These are phyloP conservation scores for Perkinsus marinus DNA, from an alignment of 169 alveolate species.

Conservation along the genomic window DNA sequence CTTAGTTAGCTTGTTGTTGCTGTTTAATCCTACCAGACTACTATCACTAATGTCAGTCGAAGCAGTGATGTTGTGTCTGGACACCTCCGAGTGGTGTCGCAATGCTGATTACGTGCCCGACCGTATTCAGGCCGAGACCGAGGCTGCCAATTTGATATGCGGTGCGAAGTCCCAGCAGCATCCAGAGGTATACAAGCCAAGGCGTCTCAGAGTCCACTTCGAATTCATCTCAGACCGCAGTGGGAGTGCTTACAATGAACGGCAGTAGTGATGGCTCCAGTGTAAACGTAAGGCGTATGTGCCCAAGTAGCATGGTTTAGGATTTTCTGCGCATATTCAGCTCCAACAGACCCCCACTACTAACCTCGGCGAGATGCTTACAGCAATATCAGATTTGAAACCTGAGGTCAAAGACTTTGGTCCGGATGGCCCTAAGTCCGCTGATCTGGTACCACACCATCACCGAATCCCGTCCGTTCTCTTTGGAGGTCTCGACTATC, in stretches of 20 bases:
- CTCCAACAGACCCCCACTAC: conserved; percentile 67
- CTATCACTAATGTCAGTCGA: conserved; percentile 74
- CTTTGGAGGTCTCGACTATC: too few species aligned
- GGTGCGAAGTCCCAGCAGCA: conserved; percentile 68
- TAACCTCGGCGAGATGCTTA: conserved; percentile 59
- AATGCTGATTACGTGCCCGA: conserved; percentile 78
- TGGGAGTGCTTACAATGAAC: conserved; percentile 45
- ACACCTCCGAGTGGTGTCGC: conserved; percentile 89
- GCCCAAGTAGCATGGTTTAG: not conserved
- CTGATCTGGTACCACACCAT: conserved; percentile 55
- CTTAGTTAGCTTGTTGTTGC: not conserved
- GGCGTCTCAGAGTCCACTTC: conserved; percentile 54
- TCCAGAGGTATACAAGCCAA: conserved; percentile 68
- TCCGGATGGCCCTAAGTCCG: conserved; percentile 32
- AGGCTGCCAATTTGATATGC: conserved; percentile 63
- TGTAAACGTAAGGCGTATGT: not conserved
- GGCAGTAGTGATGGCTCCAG: not conserved
- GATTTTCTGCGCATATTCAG: conserved; percentile 23
- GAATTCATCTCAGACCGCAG: conserved; percentile 70
- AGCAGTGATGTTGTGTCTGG: conserved; percentile 85
- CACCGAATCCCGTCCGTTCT: too few species aligned
- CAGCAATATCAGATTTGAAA: conserved; percentile 4
- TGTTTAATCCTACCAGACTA: too few species aligned
- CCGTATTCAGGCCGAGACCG: conserved; percentile 68
- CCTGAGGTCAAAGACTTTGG: not conserved